Conservation (phyloP, 805 yeast species). For the Wickerhamomyces ciferrii region DNA sequence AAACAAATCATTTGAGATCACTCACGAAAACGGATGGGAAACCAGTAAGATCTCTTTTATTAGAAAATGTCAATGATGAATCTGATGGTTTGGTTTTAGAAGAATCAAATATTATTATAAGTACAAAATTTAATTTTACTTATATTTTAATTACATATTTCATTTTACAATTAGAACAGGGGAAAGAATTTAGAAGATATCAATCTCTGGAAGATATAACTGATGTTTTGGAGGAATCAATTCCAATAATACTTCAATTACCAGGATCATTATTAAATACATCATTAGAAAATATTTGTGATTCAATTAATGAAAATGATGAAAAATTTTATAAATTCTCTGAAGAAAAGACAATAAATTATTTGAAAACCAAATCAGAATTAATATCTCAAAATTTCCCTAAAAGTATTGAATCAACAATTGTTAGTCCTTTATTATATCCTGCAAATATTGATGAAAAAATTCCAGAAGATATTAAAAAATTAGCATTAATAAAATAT, state of each 20-base stretch:
- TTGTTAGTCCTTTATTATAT: constrained; percentile 22
- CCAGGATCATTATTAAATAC: constrained; percentile 9
- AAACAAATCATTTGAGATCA: constrained; percentile 22
- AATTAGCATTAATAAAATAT: constrained; percentile 30
- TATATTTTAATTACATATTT: constrained; percentile 36
- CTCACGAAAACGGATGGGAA: constrained; percentile 21
- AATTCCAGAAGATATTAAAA: constrained; percentile 31
- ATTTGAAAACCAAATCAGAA: constrained; percentile 32
- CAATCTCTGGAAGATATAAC: constrained; percentile 38
- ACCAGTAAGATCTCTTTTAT: constrained; percentile 35
- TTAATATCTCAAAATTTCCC: constrained; percentile 35
- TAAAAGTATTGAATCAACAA: constrained; percentile 19
- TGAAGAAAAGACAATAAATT: constrained; percentile 29
- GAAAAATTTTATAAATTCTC: constrained; percentile 42
- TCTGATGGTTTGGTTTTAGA: constrained; percentile 34
- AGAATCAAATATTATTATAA: constrained; percentile 32
- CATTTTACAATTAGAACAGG: constrained; percentile 18
- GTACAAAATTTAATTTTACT: constrained; percentile 33
- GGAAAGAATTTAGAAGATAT: constrained; percentile 25
- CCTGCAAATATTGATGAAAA: constrained; percentile 23
- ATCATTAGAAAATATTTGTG: constrained; percentile 30
- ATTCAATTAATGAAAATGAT: constrained; percentile 36
- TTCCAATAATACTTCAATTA: constrained; percentile 7
- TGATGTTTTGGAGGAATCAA: constrained; percentile 26
- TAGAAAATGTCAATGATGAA: constrained; percentile 10